Evolutionary conservation across 2,329 filamentous ascomycete genomes (phyloP).

Genomic region (Exophiala sp.): DNA sequence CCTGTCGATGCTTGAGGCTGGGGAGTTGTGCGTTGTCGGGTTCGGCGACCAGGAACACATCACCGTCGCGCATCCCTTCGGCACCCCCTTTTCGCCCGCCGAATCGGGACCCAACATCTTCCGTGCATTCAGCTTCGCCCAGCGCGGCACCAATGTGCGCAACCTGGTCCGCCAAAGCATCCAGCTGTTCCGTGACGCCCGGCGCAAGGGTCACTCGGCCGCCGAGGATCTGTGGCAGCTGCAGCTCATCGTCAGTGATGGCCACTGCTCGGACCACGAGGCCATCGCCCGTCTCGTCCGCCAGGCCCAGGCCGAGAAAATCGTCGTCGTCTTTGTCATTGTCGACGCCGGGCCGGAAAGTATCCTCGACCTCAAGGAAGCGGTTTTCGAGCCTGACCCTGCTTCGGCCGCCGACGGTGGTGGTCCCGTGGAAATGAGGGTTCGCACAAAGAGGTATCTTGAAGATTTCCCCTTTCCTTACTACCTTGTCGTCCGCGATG

Average conservation of each 20-base stretch:
- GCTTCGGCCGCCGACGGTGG: slow-evolving; percentile 41
- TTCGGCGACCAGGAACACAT: slow-evolving; percentile 71
- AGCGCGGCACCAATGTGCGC: slow-evolving; percentile 78
- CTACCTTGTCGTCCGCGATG: slow-evolving; percentile 88
- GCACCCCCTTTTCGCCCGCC: slow-evolving; percentile 65
- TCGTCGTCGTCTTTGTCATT: slow-evolving; percentile 98
- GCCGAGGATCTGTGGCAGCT: slow-evolving; percentile 85
- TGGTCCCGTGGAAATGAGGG: slow-evolving; percentile 54
- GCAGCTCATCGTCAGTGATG: slow-evolving; percentile 86
- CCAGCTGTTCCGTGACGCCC: slow-evolving; percentile 71
- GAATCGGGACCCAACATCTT: slow-evolving; percentile 80
- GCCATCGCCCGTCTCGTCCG: slow-evolving; percentile 74
- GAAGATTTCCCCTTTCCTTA: slow-evolving; percentile 96
- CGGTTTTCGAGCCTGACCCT: slow-evolving; percentile 65
- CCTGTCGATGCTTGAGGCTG: slow-evolving; percentile 86
- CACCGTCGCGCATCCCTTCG: slow-evolving; percentile 79
- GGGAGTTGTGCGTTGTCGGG: slow-evolving; percentile 83
- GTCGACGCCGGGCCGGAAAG: slow-evolving; percentile 60
- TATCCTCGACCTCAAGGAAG: slow-evolving; percentile 83
- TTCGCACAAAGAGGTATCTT: slow-evolving; percentile 83
- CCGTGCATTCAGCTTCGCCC: slow-evolving; percentile 75
- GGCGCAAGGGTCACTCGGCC: slow-evolving; percentile 49
- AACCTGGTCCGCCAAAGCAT: slow-evolving; percentile 72
- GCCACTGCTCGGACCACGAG: slow-evolving; percentile 85
- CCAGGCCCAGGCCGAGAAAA: slow-evolving; percentile 82